phyloP scores from a whole-genome alignment of 306 rosid species.

The Quercus berberidifolia region DNA sequence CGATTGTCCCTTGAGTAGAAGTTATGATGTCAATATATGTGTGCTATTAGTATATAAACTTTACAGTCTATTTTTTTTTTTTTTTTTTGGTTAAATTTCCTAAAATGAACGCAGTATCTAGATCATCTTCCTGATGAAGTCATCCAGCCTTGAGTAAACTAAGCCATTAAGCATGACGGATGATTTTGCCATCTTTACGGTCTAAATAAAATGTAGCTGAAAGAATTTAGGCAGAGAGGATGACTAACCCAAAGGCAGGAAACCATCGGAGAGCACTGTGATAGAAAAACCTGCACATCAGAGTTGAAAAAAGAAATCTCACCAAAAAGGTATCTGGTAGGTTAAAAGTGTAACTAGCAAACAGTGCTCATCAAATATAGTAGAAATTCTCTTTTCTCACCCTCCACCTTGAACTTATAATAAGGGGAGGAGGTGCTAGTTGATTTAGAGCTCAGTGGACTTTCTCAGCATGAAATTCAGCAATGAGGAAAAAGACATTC shows the following conservation, averaged over 20 bases:
- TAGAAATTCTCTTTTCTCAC: not conserved
- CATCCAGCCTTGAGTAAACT: not conserved
- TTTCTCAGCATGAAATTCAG: not conserved
- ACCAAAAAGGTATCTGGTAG: not conserved
- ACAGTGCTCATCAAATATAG: not conserved
- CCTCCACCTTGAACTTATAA: too few species aligned
- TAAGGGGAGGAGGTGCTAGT: too few species aligned
- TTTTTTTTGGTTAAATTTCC: too few species aligned
- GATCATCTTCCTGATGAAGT: not conserved
- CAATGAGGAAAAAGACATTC: not conserved
- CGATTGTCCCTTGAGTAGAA: not conserved
- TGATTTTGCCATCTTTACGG: not conserved
- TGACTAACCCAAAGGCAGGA: slow-evolving; percentile 78
- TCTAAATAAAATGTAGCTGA: not conserved
- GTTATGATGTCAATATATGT: not conserved
- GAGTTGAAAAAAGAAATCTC: slow-evolving; percentile 10
- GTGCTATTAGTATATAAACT: not conserved
- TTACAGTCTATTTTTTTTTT: too few species aligned
- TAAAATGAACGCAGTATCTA: not conserved
- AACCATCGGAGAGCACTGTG: slow-evolving; percentile 94
- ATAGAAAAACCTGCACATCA: slow-evolving; percentile 75
- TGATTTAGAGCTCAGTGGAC: too few species aligned
- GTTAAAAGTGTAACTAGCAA: not conserved
- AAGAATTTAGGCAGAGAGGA: slow-evolving; percentile 10
- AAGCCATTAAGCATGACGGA: not conserved